Conservation (phyloP, 2,329 filamentous ascomycete genomes). For the Rachicladosporium sp. region DNA sequence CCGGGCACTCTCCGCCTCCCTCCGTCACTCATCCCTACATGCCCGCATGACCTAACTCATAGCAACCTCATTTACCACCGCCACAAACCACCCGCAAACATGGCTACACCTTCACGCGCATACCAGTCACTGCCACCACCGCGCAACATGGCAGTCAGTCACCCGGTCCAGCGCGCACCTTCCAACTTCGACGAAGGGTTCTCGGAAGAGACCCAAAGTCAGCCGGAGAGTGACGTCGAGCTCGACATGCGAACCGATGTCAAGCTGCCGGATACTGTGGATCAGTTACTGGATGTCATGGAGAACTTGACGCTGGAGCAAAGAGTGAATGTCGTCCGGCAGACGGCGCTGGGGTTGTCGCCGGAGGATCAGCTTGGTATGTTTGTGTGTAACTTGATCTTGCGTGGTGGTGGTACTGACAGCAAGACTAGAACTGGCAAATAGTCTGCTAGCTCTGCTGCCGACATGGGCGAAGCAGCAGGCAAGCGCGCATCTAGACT, state of each 20-base stretch:
- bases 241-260: constrained; percentile 11
- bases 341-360: constrained; percentile 6
- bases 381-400: background rate
- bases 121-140: too few relatives aligned
- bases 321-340: constrained; percentile 2
- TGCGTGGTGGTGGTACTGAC: background rate
- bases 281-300: constrained; percentile 3
- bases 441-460: constrained; percentile 2
- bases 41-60: too few relatives aligned
- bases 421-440: constrained; percentile 1
- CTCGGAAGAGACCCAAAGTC: constrained; percentile 54
- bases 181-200: constrained; percentile 64
- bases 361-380: constrained; percentile 7
- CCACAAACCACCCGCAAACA: too few relatives aligned
- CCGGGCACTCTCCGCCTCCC: too few relatives aligned
- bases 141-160: background rate
- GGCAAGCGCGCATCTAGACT: constrained; percentile 6
- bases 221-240: constrained; percentile 28
- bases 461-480: constrained; percentile 5
- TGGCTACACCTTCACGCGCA: too few relatives aligned
- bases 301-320: constrained; percentile 4
- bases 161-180: constrained; percentile 10
- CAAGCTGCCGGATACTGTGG: constrained; percentile 4
- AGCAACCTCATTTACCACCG: too few relatives aligned
- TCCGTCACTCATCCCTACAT: too few relatives aligned